These are phyloP conservation scores for Cryptosporidium canis DNA, from an alignment of 169 alveolate genomes.

Conservation along the genomic window DNA sequence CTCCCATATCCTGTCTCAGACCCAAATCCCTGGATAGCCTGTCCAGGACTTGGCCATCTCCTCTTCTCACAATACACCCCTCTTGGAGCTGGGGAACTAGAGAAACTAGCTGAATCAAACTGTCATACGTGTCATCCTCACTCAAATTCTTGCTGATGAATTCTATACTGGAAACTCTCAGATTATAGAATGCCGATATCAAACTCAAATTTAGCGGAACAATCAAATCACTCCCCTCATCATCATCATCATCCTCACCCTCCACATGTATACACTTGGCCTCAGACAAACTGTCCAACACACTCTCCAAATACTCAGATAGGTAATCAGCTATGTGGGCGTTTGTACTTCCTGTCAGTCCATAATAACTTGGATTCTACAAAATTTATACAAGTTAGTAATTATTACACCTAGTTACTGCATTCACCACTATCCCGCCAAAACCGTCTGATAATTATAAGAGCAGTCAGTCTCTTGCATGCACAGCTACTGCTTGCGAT, in stretches of 20 bases:
- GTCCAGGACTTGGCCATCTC: background rate
- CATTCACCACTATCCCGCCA: too few relatives aligned
- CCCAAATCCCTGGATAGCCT: background rate
- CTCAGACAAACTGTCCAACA: conserved; percentile 91
- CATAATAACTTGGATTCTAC: conserved; percentile 98
- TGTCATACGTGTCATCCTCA: conserved; percentile 11
- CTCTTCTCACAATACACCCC: conserved; percentile 23
- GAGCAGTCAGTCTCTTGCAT: too few relatives aligned
- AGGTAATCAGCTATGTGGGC: conserved; percentile 94
- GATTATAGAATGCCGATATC: conserved; percentile 82
- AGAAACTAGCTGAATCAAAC: conserved; percentile 13
- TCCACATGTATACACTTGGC: conserved; percentile 92
- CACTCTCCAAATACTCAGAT: conserved; percentile 94
- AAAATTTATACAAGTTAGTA: background rate
- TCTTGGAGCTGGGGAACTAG: conserved; percentile 38
- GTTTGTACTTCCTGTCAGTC: conserved; percentile 92
- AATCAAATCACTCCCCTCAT: conserved; percentile 71
- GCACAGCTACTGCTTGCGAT: too few relatives aligned
- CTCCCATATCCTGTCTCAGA: background rate
- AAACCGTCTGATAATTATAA: too few relatives aligned
- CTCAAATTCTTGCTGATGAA: conserved; percentile 13
- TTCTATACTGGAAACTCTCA: conserved; percentile 79
- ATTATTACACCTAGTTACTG: too few relatives aligned
- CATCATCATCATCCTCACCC: conserved; percentile 80
- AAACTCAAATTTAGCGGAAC: conserved; percentile 84